Conservation (phyloP, 1,284 basidiomycete genomes). For the Ustilago crameri region DNA sequence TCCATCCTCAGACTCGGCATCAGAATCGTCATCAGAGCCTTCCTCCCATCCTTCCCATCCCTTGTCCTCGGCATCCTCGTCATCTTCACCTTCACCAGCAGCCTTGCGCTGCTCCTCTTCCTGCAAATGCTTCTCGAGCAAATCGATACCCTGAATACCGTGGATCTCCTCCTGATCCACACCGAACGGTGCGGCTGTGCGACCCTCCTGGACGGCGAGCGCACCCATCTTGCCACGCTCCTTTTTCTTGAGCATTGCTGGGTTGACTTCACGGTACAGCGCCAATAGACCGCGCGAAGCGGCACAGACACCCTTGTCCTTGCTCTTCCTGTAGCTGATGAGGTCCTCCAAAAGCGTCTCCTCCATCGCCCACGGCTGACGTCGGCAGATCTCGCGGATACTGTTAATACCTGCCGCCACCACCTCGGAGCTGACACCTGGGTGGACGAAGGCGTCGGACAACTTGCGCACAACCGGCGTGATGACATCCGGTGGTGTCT, state of each 20-base stretch:
- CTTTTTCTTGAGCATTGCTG: constrained; percentile 86
- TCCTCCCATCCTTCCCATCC: constrained; percentile 93
- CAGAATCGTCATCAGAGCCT: constrained; percentile 77
- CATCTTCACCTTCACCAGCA: constrained; percentile 69
- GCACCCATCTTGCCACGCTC: constrained; percentile 74
- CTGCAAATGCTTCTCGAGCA: constrained; percentile 65
- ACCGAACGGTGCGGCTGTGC: constrained; percentile 76
- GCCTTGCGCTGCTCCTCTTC: constrained; percentile 41
- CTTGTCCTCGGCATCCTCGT: constrained; percentile 73
- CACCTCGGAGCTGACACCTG: constrained; percentile 93
- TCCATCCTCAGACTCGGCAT: constrained; percentile 73
- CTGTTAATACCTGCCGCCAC: constrained; percentile 95
- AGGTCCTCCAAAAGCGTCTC: constrained; percentile 91
- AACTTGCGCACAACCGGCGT: constrained; percentile 90
- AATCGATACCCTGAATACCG: constrained; percentile 82
- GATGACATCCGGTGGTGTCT: constrained; percentile 92
- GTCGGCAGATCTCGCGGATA: constrained; percentile 88
- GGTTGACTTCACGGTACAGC: constrained; percentile 96
- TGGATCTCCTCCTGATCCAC: constrained; percentile 76
- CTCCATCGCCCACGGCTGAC: constrained; percentile 95
- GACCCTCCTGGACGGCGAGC: constrained; percentile 57
- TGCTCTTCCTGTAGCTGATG: constrained; percentile 92
- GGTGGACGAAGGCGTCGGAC: constrained; percentile 95
- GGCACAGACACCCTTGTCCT: constrained; percentile 90
- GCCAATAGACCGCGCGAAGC: constrained; percentile 87